These are phyloP conservation scores for Testicularia cyperi DNA, from an alignment of 1,284 basidiomycete genomes.

Conservation along the genomic window DNA sequence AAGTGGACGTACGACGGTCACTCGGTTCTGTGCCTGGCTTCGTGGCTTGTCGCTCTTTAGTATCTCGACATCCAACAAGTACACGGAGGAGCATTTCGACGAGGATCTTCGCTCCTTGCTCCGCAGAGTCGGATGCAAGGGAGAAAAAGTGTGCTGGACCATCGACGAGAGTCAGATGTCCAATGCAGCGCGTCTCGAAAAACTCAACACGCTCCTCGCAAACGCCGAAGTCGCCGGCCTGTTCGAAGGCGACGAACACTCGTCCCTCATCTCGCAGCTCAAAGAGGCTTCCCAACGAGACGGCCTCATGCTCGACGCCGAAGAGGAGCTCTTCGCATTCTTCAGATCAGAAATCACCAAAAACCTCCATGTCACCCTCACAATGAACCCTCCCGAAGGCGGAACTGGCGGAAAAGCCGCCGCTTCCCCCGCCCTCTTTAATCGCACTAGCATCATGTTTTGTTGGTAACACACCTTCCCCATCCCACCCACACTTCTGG, in stretches of 20 bases:
- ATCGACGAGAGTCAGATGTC: conserved; percentile 99
- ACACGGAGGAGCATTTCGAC: conserved; percentile 96
- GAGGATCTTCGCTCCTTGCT: conserved; percentile 93
- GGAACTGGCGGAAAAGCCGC: conserved; percentile 92
- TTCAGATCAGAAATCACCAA: conserved; percentile 48
- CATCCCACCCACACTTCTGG: neutral
- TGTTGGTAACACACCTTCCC: conserved; percentile 32
- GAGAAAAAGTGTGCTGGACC: conserved; percentile 99
- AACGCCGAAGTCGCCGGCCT: conserved; percentile 99
- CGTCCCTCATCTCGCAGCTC: conserved; percentile 94
- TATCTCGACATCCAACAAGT: conserved; percentile 98
- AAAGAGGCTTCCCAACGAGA: conserved; percentile 98
- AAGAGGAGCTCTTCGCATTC: conserved; percentile 66
- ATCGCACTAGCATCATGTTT: conserved; percentile 49
- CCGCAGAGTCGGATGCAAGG: conserved; percentile 91
- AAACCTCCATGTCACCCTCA: conserved; percentile 69
- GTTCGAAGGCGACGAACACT: conserved; percentile 82
- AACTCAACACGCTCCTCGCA: conserved; percentile 97
- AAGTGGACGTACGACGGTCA: conserved; percentile 96
- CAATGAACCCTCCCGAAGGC: conserved; percentile 98
- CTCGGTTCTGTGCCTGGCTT: conserved; percentile 99
- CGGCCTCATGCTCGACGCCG: conserved; percentile 95
- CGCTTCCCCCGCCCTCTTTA: conserved; percentile 72
- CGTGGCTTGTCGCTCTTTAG: conserved; percentile 98
- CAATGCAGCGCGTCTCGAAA: conserved; percentile 95